phyloP scores from a whole-genome alignment of 2,329 filamentous ascomycete genomes.

The Phoma sp. region DNA sequence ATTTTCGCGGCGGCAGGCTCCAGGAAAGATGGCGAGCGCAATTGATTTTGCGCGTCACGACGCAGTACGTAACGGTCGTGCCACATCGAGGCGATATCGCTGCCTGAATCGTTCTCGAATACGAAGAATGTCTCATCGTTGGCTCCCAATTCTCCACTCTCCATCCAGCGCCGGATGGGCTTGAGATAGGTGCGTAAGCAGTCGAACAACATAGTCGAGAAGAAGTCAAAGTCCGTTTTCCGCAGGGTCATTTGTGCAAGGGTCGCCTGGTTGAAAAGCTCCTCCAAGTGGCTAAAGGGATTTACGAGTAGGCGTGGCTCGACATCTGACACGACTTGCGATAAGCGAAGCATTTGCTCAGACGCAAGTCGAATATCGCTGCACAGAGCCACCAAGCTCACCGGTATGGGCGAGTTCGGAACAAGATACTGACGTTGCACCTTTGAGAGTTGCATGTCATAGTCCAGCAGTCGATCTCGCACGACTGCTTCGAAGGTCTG shows the following conservation, averaged over 20 bases:
- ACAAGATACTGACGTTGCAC: constrained; percentile 68
- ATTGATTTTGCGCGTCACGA: constrained; percentile 61
- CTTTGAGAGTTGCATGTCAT: constrained; percentile 64
- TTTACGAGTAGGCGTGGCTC: constrained; percentile 48
- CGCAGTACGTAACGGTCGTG: constrained; percentile 73
- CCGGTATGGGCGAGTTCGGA: constrained; percentile 59
- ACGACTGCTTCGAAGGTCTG: constrained; percentile 75
- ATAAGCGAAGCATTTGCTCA: constrained; percentile 64
- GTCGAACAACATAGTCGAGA: constrained; percentile 75
- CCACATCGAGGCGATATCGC: constrained; percentile 74
- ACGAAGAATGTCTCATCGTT: constrained; percentile 79
- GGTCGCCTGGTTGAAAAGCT: constrained; percentile 74
- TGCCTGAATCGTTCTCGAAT: constrained; percentile 61
- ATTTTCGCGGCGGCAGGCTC: constrained; percentile 72
- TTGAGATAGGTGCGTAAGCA: constrained; percentile 83
- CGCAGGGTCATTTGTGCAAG: constrained; percentile 73
- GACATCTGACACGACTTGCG: constrained; percentile 66
- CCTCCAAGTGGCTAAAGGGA: constrained; percentile 77
- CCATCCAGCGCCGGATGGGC: constrained; percentile 84
- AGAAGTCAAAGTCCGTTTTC: constrained; percentile 63
- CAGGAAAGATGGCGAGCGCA: constrained; percentile 78
- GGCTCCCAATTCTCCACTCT: constrained; percentile 70
- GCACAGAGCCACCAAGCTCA: constrained; percentile 71
- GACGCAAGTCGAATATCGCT: constrained; percentile 62
- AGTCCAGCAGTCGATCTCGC: constrained; percentile 59